These are phyloP conservation scores for Cryptosporidium bovis DNA, from an alignment of 169 alveolate genomes.

Conservation along the genomic window DNA sequence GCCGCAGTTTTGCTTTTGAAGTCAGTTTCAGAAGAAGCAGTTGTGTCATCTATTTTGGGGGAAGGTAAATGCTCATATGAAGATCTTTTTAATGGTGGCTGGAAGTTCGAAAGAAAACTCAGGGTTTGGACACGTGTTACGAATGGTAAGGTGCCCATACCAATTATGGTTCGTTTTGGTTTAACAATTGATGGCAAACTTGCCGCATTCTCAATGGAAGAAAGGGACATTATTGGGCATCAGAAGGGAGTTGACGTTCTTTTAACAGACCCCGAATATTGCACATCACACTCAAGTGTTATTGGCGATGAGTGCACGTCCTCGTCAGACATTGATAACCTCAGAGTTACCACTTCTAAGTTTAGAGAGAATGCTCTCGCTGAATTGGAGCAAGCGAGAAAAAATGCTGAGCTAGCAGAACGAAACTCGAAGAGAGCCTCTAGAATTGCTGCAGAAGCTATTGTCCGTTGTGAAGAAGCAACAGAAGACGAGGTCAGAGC, in stretches of 20 bases:
- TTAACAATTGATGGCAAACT: constrained; percentile 46
- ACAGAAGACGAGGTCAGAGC: constrained; percentile 41
- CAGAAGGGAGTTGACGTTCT: constrained; percentile 52
- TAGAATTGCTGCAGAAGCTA: constrained; percentile 46
- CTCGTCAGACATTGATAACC: constrained; percentile 21
- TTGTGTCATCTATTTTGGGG: constrained; percentile 38
- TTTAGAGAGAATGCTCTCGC: constrained; percentile 23
- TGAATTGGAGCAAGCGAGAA: constrained; percentile 49
- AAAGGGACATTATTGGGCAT: constrained; percentile 15
- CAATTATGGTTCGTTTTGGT: constrained; percentile 67
- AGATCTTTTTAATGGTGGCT: constrained; percentile 62
- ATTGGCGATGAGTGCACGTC: constrained; percentile 35
- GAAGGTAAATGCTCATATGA: constrained; percentile 24
- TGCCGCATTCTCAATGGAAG: constrained; percentile 52
- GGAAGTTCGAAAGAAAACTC: constrained; percentile 60
- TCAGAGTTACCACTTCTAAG: background rate
- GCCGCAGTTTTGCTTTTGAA: constrained; percentile 11
- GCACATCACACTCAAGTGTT: background rate
- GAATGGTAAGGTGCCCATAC: constrained; percentile 23
- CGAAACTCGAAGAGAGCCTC: constrained; percentile 36
- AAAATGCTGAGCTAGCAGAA: constrained; percentile 22
- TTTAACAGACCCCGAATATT: constrained; percentile 25
- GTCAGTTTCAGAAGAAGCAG: constrained; percentile 56
- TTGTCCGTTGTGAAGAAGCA: constrained; percentile 39
- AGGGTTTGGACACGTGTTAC: constrained; percentile 53